phyloP scores from a whole-genome alignment of 192 early-diverging fungal species.

The Entomortierella beljakovae region DNA sequence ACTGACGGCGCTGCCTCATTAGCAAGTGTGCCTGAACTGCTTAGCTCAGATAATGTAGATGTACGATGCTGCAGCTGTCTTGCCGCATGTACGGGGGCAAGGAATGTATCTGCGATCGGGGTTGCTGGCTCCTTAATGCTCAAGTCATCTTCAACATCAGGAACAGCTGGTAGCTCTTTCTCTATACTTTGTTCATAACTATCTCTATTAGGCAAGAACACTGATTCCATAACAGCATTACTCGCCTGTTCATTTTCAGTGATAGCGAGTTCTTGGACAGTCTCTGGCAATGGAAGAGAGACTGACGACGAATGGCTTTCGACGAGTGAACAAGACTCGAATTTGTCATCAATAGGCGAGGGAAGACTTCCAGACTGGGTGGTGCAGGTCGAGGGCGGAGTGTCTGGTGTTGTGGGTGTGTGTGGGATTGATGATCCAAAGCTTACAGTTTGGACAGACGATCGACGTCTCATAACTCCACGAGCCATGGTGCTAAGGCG shows the following conservation, averaged over 20 bases:
- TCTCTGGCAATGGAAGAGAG: background rate
- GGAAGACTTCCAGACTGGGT: background rate
- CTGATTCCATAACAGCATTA: constrained; percentile 21
- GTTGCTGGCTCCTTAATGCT: constrained; percentile 1
- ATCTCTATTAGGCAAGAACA: background rate
- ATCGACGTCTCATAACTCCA: constrained; percentile 34
- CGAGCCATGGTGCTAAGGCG: constrained; percentile 47
- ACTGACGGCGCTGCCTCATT: background rate
- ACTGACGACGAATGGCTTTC: background rate
- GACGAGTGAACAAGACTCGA: background rate
- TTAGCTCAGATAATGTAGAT: constrained; percentile 27
- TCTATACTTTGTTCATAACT: background rate
- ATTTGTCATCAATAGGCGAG: background rate
- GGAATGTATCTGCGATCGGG: constrained; percentile 23
- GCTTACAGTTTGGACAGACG: constrained; percentile 10
- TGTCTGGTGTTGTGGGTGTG: constrained; percentile 14
- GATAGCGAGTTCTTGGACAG: constrained; percentile 6
- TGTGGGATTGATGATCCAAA: background rate
- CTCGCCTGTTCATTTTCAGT: constrained; percentile 12
- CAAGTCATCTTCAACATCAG: background rate
- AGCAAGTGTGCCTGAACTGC: constrained; percentile 17
- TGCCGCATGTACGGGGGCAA: background rate
- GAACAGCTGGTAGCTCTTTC: constrained; percentile 8
- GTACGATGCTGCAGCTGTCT: constrained; percentile 4
- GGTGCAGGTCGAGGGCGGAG: constrained; percentile 3